phyloP scores from a whole-genome alignment of 108 stramenopile genomes.

The Cyclotella cryptica region DNA sequence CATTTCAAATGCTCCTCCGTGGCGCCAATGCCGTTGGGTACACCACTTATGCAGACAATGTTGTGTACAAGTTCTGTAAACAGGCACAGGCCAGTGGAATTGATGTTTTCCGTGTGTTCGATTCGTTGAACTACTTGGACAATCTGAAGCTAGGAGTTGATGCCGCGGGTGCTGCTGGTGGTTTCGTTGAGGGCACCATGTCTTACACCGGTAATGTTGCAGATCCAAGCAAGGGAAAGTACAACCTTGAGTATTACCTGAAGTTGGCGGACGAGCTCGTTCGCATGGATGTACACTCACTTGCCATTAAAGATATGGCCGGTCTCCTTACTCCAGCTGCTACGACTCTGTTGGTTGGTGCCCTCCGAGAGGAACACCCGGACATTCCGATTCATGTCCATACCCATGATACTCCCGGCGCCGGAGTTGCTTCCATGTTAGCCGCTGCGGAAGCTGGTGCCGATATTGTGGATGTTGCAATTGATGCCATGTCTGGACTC shows the following conservation, averaged over 20 bases:
- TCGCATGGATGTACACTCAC: slow-evolving; percentile 73
- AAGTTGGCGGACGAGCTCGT: slow-evolving; percentile 72
- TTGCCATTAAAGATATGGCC: slow-evolving; percentile 91
- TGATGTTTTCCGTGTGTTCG: slow-evolving; percentile 93
- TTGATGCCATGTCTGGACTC: slow-evolving; percentile 94
- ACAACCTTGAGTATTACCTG: slow-evolving; percentile 88
- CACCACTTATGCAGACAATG: slow-evolving; percentile 89
- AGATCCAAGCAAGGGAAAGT: slow-evolving; percentile 63
- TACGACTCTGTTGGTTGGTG: slow-evolving; percentile 66
- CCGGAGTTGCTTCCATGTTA: slow-evolving; percentile 94
- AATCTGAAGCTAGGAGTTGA: slow-evolving; percentile 90
- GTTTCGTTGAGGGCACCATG: slow-evolving; percentile 84
- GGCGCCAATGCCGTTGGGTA: slow-evolving; percentile 92
- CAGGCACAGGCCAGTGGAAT: slow-evolving; percentile 75
- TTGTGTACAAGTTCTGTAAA: slow-evolving; percentile 82
- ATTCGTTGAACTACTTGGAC: slow-evolving; percentile 86
- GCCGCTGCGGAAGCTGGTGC: slow-evolving; percentile 93
- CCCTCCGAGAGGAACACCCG: slow-evolving; percentile 81
- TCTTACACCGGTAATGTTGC: slow-evolving; percentile 72
- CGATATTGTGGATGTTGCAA: slow-evolving; percentile 96
- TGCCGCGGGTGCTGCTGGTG: slow-evolving; percentile 81
- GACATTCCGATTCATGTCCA: slow-evolving; percentile 96
- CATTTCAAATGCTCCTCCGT: slow-evolving; percentile 88
- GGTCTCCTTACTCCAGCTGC: slow-evolving; percentile 83
- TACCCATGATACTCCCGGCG: slow-evolving; percentile 97